phyloP scores from a whole-genome alignment of 2,329 filamentous ascomycete genomes.

The Proliferodiscus dingleyae region DNA sequence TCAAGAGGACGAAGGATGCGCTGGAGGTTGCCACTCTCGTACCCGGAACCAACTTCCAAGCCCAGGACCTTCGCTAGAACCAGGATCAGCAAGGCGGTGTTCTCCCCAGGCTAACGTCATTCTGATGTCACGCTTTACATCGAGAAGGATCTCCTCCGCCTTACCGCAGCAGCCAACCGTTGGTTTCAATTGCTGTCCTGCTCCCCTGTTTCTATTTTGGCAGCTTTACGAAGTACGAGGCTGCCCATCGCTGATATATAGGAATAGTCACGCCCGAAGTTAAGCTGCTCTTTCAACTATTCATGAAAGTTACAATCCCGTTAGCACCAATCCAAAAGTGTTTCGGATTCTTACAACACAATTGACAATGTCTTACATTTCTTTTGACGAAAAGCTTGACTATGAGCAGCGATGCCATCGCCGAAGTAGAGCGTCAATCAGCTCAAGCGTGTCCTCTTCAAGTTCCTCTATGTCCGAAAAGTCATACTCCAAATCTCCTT shows the following conservation, averaged over 20 bases:
- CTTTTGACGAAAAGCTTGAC: conserved; percentile 11
- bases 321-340: not conserved
- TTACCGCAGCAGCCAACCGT: not conserved
- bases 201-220: not conserved
- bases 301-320: not conserved
- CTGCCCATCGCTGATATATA: not conserved
- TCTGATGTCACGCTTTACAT: no score
- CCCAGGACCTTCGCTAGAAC: no score
- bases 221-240: not conserved
- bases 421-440: not conserved
- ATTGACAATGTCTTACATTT: not conserved
- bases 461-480: conserved; percentile 5
- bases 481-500: conserved; percentile 4
- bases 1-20: no score
- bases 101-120: no score
- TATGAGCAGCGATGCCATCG: conserved; percentile 9
- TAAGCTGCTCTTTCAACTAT: not conserved
- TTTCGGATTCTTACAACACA: not conserved
- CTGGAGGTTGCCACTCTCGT: no score
- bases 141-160: not conserved
- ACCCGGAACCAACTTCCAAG: no score
- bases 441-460: conserved; percentile 4
- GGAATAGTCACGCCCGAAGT: not conserved
- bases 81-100: no score
- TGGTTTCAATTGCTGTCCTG: not conserved